These are phyloP conservation scores for Spongispora temasekensis DNA, from an alignment of 1,284 basidiomycete genomes.

Conservation along the genomic window DNA sequence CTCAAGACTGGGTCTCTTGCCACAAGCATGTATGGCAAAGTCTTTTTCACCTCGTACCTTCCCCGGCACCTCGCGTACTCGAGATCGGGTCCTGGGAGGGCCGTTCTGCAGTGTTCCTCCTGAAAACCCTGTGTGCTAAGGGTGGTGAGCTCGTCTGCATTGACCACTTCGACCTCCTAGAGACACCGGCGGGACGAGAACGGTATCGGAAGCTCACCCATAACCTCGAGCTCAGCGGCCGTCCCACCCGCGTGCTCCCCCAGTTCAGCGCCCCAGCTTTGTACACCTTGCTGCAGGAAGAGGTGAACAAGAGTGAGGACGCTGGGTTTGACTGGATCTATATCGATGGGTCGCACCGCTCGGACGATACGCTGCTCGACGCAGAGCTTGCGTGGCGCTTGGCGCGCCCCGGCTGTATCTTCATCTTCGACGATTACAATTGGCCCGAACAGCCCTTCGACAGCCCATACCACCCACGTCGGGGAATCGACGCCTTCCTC, in stretches of 20 bases:
- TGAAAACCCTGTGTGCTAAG: conserved; percentile 46
- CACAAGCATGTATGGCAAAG: conserved; percentile 45
- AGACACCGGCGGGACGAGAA: conserved; percentile 48
- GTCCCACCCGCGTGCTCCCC: conserved; percentile 45
- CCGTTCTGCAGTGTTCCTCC: conserved; percentile 56
- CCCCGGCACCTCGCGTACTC: conserved; percentile 45
- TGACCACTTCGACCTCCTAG: conserved; percentile 59
- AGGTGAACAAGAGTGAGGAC: conserved; percentile 31
- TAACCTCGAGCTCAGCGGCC: conserved; percentile 49
- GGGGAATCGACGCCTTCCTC: conserved; percentile 58
- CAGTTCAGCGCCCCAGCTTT: conserved; percentile 58
- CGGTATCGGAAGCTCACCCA: conserved; percentile 46
- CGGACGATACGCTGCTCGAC: conserved; percentile 60
- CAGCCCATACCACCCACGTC: conserved; percentile 55
- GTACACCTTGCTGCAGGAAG: conserved; percentile 49
- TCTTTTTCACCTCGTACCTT: conserved; percentile 41
- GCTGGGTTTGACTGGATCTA: conserved; percentile 62
- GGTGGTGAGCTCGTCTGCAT: conserved; percentile 52
- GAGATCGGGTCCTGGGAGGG: conserved; percentile 70
- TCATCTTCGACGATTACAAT: conserved; percentile 61
- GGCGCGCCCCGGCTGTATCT: conserved; percentile 48
- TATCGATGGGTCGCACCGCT: conserved; percentile 59
- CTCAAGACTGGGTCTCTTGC: conserved; percentile 59
- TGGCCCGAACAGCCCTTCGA: conserved; percentile 51
- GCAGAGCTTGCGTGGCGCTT: conserved; percentile 60